phyloP scores from a whole-genome alignment of 192 early-diverging fungal genomes.

The Haplosporangium gracile region DNA sequence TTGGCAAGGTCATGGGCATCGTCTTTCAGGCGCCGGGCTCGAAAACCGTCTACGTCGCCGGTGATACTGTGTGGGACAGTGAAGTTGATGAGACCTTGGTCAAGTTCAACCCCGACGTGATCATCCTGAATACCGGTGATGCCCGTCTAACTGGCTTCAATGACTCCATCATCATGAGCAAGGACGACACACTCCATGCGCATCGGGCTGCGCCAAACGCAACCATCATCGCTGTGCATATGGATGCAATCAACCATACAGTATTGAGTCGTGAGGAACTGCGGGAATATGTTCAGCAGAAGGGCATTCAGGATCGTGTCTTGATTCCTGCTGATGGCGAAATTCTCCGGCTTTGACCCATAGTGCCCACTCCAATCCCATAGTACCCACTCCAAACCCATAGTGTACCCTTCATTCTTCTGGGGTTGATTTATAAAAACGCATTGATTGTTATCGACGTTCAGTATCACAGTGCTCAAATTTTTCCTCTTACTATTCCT shows the following conservation, averaged over 20 bases:
- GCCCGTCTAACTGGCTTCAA: not conserved
- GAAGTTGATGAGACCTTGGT: conserved; percentile 17
- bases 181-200: conserved; percentile 19
- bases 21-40: conserved; percentile 7
- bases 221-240: conserved; percentile 17
- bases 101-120: conserved; percentile 20
- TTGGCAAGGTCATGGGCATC: conserved; percentile 18
- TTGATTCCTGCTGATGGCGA: conserved; percentile 16
- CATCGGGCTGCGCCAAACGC: conserved; percentile 16
- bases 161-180: conserved; percentile 14
- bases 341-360: not conserved
- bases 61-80: conserved; percentile 8
- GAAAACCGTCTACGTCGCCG: conserved; percentile 19
- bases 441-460: too few relatives aligned
- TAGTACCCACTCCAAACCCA: too few relatives aligned
- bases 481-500: too few relatives aligned
- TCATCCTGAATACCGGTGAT: conserved; percentile 21
- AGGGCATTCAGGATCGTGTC: conserved; percentile 11
- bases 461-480: too few relatives aligned
- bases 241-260: conserved; percentile 17
- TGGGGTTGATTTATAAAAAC: too few relatives aligned
- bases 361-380: too few relatives aligned
- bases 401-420: too few relatives aligned
- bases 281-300: conserved; percentile 12
- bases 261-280: conserved; percentile 6